A percentile compares a stretch with the other conserved stretches of the same genome.
Evolutionary conservation across 2,329 filamentous ascomycete genomes (phyloP).

Genomic region (Leptographium wingfieldii): DNA sequence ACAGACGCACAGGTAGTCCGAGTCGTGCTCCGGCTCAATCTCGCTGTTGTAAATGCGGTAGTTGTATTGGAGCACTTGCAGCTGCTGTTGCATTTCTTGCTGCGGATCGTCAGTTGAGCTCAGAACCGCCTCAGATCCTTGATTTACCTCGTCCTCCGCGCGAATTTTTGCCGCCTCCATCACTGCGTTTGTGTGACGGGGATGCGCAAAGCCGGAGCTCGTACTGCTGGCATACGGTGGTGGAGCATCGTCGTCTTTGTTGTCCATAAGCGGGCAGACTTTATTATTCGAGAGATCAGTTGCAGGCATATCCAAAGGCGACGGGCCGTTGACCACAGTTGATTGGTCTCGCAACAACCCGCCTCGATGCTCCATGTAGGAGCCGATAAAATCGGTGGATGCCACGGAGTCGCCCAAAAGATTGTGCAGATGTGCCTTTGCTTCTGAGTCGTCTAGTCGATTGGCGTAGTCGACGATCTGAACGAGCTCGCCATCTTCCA

Average conservation of each 20-base stretch:
- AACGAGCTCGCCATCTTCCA: slow-evolving; percentile 5
- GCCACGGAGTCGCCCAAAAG: slow-evolving; percentile 5
- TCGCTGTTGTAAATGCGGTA: slow-evolving; percentile 31
- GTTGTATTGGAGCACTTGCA: slow-evolving; percentile 26
- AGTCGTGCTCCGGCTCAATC: slow-evolving; percentile 33
- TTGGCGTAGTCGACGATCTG: slow-evolving; percentile 2
- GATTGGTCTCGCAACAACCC: neutral
- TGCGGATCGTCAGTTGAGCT: slow-evolving; percentile 7
- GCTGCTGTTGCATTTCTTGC: slow-evolving; percentile 29
- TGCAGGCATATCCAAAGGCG: neutral
- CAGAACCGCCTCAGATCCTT: neutral
- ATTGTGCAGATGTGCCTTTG: neutral
- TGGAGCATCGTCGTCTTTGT: neutral
- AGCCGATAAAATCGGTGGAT: slow-evolving; percentile 3
- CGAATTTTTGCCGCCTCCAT: neutral
- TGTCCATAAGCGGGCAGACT: too few relatives aligned
- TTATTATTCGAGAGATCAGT: neutral
- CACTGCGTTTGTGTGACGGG: neutral
- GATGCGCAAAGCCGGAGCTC: neutral
- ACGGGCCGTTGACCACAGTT: neutral
- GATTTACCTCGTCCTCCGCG: neutral
- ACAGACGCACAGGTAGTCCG: slow-evolving; percentile 26
- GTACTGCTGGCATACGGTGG: neutral
- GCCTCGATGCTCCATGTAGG: slow-evolving; percentile 2
- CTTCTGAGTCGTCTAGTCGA: slow-evolving; percentile 2